Evolutionary conservation across 1,284 basidiomycete genomes (phyloP), one percentile per base, ranked within the genome.

Genomic region (Rhodotorula mucilaginosa): DNA sequence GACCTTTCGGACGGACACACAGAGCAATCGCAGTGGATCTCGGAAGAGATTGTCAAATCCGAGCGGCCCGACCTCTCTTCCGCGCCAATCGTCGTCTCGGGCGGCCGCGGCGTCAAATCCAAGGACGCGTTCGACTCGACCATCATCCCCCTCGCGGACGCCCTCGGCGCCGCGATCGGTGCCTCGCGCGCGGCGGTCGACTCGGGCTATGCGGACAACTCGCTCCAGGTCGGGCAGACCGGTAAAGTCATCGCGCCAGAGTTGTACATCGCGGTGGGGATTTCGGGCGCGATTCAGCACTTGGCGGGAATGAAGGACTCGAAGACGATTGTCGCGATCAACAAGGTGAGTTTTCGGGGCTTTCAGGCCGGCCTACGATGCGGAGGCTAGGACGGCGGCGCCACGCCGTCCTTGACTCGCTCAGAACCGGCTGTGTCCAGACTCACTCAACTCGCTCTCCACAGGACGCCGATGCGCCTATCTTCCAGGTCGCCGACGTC

Each of bases 231-330:
- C 46, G 97, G 97, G 51, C 97, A 99, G 85, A 99, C 97, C 0
- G 97, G 97, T 71, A 99, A 99, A 83, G 85, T 86, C 72, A 79
- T 83, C 26, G 70, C 73, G 23, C 96, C 95, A 0, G 92, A 97
- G 82, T 84, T 99, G 69, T 99, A 99, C 83, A 87, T 99, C 80
- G 97, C 97, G 21, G 82, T 99, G 62, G 97, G 97, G 73, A 99
- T 99, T 79, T 97, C 93, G 46, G 97, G 97, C 58, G 97, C 94
- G 31, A 99, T 99, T 79, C 97, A 99, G 83, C 97, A 99, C 84
- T 85, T 99, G 73, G 97, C 97, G 44, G 97, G 97, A 47, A 99
- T 99, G 97, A 99, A 99, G 82, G 97, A 99, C 82, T 94, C 92
- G 26, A 99, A 99, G 84, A 86, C 97, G 78, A 99, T 99, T 76